phyloP scores from a whole-genome alignment of 371 early-diverging fungal species.

The Rhizopus sp. region DNA sequence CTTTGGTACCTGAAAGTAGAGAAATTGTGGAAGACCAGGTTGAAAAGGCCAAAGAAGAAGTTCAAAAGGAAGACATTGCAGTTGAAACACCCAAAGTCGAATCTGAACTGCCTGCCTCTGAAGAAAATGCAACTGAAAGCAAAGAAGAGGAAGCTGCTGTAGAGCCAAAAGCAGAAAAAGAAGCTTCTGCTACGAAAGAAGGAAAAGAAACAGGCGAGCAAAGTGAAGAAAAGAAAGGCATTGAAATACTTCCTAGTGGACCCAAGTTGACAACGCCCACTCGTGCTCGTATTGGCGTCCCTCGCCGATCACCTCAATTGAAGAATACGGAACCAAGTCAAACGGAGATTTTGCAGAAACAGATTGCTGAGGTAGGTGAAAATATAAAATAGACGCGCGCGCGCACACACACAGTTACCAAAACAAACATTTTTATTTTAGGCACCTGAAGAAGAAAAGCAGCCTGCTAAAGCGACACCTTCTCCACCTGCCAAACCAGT shows the following conservation, averaged over 20 bases:
- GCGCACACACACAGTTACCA: too few relatives aligned
- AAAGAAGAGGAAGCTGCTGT: constrained; percentile 5
- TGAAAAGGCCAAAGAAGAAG: constrained; percentile 3
- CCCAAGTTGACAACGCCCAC: constrained; percentile 43
- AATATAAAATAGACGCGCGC: not conserved
- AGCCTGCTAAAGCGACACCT: constrained; percentile 30
- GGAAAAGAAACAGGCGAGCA: constrained; percentile 1
- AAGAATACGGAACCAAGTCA: constrained; percentile 42
- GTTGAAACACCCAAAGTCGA: not conserved
- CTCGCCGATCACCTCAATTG: constrained; percentile 34
- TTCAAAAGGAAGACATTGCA: constrained; percentile 2
- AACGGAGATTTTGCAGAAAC: constrained; percentile 43
- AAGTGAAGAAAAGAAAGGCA: constrained; percentile 11
- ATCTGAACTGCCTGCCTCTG: not conserved
- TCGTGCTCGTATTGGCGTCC: constrained; percentile 30
- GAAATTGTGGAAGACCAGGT: constrained; percentile 5
- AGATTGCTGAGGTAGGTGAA: constrained; percentile 28
- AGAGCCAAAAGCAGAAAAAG: constrained; percentile 10
- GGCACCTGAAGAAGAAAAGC: constrained; percentile 17
- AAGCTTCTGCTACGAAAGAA: constrained; percentile 3
- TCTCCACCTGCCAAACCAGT: constrained; percentile 57
- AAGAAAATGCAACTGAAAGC: constrained; percentile 4
- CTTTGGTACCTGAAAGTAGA: not conserved
- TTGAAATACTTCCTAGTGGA: constrained; percentile 37
- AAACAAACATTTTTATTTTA: not conserved